Base-by-base conservation (phyloP, 352 stramenopile species). In the Phytophthora fragariaefolia region DNA sequence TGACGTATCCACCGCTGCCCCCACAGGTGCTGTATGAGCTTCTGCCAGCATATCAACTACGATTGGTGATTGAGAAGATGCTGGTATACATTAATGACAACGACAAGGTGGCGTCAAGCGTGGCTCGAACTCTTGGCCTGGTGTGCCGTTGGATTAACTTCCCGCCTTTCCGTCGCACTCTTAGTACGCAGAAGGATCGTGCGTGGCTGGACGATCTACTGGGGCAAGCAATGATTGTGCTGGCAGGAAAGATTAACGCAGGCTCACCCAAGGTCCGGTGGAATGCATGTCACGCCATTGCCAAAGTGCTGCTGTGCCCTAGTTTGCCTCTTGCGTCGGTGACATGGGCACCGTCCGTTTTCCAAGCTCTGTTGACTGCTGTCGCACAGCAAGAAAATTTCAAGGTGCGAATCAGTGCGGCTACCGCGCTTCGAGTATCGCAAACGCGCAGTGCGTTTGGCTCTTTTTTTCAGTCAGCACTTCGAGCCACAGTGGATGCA, bases 321-420 rank as follows among this genome's bases (percentile, higher is more conserved):
- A 79, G 68, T n/a, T 63, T 96, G 24, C 86, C 88, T 4, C 71
- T 96, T 18, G 83, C 88, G 1, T 89, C 87, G 0, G 84, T 89
- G 23, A 76, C 87, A 3, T 96, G 88, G 88, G 87, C 88, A 0
- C 86, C 88, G 0, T 72, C 65, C 10, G 80, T 96, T 0, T 94
- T 96, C 51, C 85, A 91, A 27, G 83, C 88, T 17, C 55, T 96
- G 20, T 71, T 93, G 51, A 89, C 66, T 48, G 88, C 88, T 43
- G 87, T 95, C 28, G 67, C 80, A 2, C 88, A 96, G 69, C 88
- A 96, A 64, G 88, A 96, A 50, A 96, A 96, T 62, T 96, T 96
- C 59, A 96, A 96, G 50, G 88, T 96, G 6, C 88, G 88, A 3
- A 96, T 96, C 47, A 94, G 85, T 63, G 87, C 88, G 4, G 84